Evolutionary conservation across 352 stramenopile species (phyloP).

Genomic region (Peronospora belbahrii): DNA sequence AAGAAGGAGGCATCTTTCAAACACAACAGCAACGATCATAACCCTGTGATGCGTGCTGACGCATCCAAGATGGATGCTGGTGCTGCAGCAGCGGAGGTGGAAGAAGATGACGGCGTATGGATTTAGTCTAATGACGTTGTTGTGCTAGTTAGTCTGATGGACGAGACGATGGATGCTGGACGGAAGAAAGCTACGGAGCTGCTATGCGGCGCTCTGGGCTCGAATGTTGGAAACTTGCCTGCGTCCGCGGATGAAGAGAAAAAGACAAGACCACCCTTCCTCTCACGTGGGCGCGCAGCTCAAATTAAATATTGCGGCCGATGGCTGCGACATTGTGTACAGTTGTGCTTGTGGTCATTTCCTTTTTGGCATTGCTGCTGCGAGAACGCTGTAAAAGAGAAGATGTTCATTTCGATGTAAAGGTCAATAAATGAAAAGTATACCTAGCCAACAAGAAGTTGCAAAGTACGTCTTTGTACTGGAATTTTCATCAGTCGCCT

Average conservation of each 20-base stretch:
- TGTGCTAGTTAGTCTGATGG: background rate
- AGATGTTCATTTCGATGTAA: conserved; percentile 36
- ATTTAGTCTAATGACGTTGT: conserved; percentile 32
- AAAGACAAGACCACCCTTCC: conserved; percentile 7
- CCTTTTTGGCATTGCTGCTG: conserved; percentile 25
- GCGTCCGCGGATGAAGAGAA: conserved; percentile 1
- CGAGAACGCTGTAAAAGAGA: conserved; percentile 24
- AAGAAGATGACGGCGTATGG: conserved; percentile 61
- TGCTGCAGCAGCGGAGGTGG: conserved; percentile 6
- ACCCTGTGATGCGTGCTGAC: conserved; percentile 30
- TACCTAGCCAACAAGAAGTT: conserved; percentile 17
- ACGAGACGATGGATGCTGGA: background rate
- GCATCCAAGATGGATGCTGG: conserved; percentile 31
- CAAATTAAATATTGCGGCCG: conserved; percentile 28
- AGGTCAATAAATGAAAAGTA: conserved; percentile 38
- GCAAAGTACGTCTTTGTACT: too few species aligned
- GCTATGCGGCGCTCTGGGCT: conserved; percentile 8
- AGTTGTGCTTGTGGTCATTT: conserved; percentile 18
- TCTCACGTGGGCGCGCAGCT: conserved; percentile 16
- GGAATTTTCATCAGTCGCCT: too few species aligned
- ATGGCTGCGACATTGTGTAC: conserved; percentile 9
- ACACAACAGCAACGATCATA: conserved; percentile 28
- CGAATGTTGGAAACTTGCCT: conserved; percentile 1
- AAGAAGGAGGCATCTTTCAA: conserved; percentile 61
- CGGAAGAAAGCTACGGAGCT: conserved; percentile 7